These are phyloP conservation scores for Hypoxylon lienhwacheense DNA, from an alignment of 495 filamentous ascomycete species.

Conservation along the genomic window DNA sequence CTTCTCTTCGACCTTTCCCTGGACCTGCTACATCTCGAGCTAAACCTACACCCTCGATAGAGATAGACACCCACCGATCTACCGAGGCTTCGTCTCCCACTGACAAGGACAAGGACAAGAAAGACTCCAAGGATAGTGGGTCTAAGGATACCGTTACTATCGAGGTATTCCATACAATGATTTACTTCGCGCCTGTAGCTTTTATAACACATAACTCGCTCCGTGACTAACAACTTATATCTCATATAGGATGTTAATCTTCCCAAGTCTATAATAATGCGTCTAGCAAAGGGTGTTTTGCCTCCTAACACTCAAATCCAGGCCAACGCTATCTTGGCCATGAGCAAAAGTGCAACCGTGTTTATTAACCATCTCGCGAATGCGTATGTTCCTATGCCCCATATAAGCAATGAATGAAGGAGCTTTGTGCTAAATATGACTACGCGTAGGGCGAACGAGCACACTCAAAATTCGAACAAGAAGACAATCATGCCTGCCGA, in stretches of 20 bases:
- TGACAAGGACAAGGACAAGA: slow-evolving; percentile 38
- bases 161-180: slow-evolving; percentile 37
- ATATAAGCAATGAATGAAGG: neutral
- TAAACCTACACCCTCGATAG: slow-evolving; percentile 25
- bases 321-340: slow-evolving; percentile 86
- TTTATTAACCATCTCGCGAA: slow-evolving; percentile 89
- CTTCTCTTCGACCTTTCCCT: slow-evolving; percentile 29
- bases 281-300: slow-evolving; percentile 95
- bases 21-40: slow-evolving; percentile 26
- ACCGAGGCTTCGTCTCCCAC: slow-evolving; percentile 28
- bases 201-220: too few relatives aligned
- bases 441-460: slow-evolving; percentile 71
- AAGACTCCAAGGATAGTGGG: slow-evolving; percentile 14
- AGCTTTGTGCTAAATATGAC: slow-evolving; percentile 13
- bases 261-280: slow-evolving; percentile 89
- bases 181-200: too few relatives aligned
- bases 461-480: slow-evolving; percentile 63
- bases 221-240: neutral
- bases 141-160: slow-evolving; percentile 44
- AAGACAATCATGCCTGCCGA: slow-evolving; percentile 86
- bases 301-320: slow-evolving; percentile 93
- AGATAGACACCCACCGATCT: slow-evolving; percentile 36
- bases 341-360: slow-evolving; percentile 91
- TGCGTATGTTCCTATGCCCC: slow-evolving; percentile 59
- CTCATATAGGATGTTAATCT: slow-evolving; percentile 78